A percentile compares a stretch with the other conserved stretches of the same genome.
These are phyloP conservation scores for Globisporangium alternatum DNA, from an alignment of 352 stramenopile species.

Conservation along the genomic window DNA sequence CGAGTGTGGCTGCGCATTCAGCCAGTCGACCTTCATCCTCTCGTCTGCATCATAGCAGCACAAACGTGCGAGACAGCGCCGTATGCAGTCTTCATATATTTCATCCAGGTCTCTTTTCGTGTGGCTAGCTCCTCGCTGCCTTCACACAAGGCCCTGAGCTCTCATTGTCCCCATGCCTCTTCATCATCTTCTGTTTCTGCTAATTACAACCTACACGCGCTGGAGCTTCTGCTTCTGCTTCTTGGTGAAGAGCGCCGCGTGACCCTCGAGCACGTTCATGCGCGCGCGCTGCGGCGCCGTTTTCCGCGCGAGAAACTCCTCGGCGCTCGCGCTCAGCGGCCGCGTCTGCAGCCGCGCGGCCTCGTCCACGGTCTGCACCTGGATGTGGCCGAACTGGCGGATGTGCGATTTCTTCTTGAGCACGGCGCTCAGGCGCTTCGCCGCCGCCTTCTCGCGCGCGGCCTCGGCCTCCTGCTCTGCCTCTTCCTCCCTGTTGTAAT, in stretches of 20 bases:
- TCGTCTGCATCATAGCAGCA: not conserved
- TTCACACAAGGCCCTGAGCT: not conserved
- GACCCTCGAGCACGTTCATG: slow-evolving; percentile 70
- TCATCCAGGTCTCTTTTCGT: not conserved
- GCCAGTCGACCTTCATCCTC: not conserved
- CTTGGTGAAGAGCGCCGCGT: slow-evolving; percentile 68
- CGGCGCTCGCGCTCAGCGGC: slow-evolving; percentile 38
- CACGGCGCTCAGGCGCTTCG: slow-evolving; percentile 18
- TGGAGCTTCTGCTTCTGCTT: slow-evolving; percentile 53
- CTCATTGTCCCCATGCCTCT: not conserved
- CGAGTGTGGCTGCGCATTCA: not conserved
- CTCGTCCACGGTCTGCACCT: slow-evolving; percentile 65
- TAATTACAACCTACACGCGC: slow-evolving; percentile 9
- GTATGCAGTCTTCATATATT: slow-evolving; percentile 3
- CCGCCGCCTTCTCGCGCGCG: slow-evolving; percentile 20
- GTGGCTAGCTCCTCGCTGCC: not conserved
- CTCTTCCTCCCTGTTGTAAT: slow-evolving; percentile 42
- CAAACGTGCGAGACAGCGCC: not conserved
- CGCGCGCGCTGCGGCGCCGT: slow-evolving; percentile 47
- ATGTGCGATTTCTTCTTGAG: slow-evolving; percentile 63
- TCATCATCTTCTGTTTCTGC: not conserved
- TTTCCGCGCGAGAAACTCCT: slow-evolving; percentile 51
- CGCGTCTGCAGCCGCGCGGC: slow-evolving; percentile 42
- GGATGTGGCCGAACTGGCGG: slow-evolving; percentile 68
- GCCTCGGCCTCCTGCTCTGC: slow-evolving; percentile 40